These are phyloP conservation scores for Fusarium vanettenii DNA, from an alignment of 2,329 filamentous ascomycete species.

Conservation along the genomic window DNA sequence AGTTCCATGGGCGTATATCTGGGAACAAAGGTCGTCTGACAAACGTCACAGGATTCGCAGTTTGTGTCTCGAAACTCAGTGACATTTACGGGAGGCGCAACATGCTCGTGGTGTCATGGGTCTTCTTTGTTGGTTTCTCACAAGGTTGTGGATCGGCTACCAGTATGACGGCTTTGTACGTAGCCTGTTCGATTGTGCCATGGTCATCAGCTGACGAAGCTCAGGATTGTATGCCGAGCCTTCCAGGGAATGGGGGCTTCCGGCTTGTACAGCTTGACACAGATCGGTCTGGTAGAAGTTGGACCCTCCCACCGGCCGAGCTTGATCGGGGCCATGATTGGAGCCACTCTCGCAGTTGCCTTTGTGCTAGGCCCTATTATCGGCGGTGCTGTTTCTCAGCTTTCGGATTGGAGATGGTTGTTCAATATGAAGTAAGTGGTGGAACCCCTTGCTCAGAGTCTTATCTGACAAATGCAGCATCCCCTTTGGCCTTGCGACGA, in stretches of 20 bases:
- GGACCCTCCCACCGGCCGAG: constrained; percentile 64
- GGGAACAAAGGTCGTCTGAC: constrained; percentile 14
- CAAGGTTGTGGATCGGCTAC: constrained; percentile 63
- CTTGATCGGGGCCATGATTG: constrained; percentile 66
- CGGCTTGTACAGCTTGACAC: constrained; percentile 69
- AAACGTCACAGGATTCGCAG: constrained; percentile 60
- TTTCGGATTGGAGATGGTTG: constrained; percentile 67
- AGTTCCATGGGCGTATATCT: constrained; percentile 12
- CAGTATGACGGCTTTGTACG: constrained; percentile 64
- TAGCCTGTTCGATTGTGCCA: constrained; percentile 7
- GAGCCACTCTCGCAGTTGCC: constrained; percentile 66
- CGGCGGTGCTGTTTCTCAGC: constrained; percentile 66
- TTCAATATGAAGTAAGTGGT: constrained; percentile 69
- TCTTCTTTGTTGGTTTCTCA: constrained; percentile 66
- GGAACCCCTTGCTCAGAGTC: background rate
- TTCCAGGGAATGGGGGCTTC: constrained; percentile 72
- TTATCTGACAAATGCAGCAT: constrained; percentile 52
- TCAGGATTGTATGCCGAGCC: constrained; percentile 67
- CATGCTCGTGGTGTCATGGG: constrained; percentile 62
- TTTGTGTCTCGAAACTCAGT: constrained; percentile 68
- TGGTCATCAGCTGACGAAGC: constrained; percentile 30
- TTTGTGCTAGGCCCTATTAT: constrained; percentile 70
- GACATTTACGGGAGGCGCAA: constrained; percentile 68
- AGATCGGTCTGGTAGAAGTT: constrained; percentile 68
- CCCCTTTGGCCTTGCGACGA: constrained; percentile 59